Evolutionary conservation across 768 basidiomycete genomes (phyloP), one percentile per base, ranked within the genome.

Genomic region (Lentinus tigrinus): DNA sequence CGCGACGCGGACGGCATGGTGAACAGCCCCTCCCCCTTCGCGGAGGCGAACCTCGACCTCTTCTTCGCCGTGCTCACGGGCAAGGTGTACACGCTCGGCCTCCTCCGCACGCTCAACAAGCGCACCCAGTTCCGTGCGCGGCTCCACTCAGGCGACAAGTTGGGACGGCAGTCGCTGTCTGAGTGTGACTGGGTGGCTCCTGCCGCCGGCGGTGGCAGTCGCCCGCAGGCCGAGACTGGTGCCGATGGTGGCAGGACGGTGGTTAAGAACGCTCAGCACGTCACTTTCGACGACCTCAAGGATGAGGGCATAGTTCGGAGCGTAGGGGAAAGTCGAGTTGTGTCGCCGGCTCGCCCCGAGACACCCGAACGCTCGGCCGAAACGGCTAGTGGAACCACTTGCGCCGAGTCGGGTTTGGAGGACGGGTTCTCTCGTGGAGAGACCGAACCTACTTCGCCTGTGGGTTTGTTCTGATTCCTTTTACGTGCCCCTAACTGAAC

Each of bases 61-160:
- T 76, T 82, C 61, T 82, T 83, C 63, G 70, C 78, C 34, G 65
- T 82, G 17, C 66, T 80, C 47, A 79, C 80, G 3, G 81, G 81
- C 37, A 83, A 83, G 63, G 71, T 83, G 56, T 82, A 69, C 52
- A 67, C 63, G 13, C 60, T 69, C 19, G 69, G 66, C 31, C 56
- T 70, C 23, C 49, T 68, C 26, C 70, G 67, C n/a, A 69, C 63
- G 8, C 54, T 71, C n/a, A 71, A 72, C 59, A 65, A 69, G 47
- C 67, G 73, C 44, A 59, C 62, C 14, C 52, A 56, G 47, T 63
- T 74, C 55, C 69, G 69, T 24, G 60, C 57, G 34, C 63, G 62
- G 10, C 73, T 82, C 63, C 69, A 72, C 16, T 77, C 77, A 6
- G 66, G 73, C 36, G 74, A 75, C 47, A n/a, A n/a, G n/a, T 47